Evolutionary conservation across 805 yeast species (phyloP).

Genomic region (Candida ulmi): DNA sequence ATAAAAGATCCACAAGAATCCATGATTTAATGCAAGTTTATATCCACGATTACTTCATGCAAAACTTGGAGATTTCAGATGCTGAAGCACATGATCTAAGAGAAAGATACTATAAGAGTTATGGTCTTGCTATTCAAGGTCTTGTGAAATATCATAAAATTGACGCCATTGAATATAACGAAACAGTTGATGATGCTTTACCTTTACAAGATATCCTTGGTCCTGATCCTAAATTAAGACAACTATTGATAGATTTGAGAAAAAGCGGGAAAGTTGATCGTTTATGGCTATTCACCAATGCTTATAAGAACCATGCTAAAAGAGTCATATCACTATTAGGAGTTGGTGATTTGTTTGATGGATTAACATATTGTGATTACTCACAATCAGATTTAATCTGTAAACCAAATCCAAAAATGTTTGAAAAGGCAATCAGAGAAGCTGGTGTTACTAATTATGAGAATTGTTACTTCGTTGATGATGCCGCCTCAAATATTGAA

Average conservation of each 20-base stretch:
- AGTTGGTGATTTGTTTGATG: constrained; percentile 89
- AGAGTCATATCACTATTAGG: constrained; percentile 79
- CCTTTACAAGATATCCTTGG: constrained; percentile 75
- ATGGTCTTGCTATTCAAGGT: constrained; percentile 93
- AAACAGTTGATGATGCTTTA: constrained; percentile 84
- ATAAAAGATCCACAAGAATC: constrained; percentile 65
- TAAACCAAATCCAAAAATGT: constrained; percentile 80
- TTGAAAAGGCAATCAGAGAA: constrained; percentile 54
- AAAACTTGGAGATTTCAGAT: constrained; percentile 52
- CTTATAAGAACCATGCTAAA: constrained; percentile 84
- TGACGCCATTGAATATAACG: constrained; percentile 84
- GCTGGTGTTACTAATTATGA: constrained; percentile 49
- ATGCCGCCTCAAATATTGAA: constrained; percentile 70
- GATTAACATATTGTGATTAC: constrained; percentile 90
- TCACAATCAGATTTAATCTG: constrained; percentile 60
- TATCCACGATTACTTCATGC: constrained; percentile 77
- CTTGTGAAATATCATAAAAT: constrained; percentile 58
- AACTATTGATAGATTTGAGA: constrained; percentile 41
- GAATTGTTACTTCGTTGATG: constrained; percentile 78
- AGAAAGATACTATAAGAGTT: constrained; percentile 69
- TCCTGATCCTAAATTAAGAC: constrained; percentile 53
- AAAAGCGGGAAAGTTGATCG: constrained; percentile 51
- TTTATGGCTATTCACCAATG: constrained; percentile 92
- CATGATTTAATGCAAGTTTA: constrained; percentile 85
- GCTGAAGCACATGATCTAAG: constrained; percentile 74